Evolutionary conservation across 345 rosid genomes (phyloP).

Genomic region (Camelina laxa): DNA sequence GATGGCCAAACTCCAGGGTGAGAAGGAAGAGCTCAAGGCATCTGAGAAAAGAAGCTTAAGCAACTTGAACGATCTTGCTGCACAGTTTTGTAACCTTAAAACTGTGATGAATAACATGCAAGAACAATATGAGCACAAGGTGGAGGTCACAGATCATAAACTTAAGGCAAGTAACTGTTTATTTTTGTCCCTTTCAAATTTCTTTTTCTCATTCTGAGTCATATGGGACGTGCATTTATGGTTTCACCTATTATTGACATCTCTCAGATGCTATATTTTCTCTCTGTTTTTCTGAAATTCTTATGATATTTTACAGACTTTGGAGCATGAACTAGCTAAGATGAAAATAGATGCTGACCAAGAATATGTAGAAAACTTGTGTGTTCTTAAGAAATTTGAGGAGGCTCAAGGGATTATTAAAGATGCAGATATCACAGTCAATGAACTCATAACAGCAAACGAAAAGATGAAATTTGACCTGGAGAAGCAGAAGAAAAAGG

Average conservation of each 20-base stretch:
- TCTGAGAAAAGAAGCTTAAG: constrained; percentile 61
- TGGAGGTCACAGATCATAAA: constrained; percentile 54
- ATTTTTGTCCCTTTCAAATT: constrained; percentile 15
- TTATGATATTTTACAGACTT: constrained; percentile 52
- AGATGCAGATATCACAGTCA: constrained; percentile 88
- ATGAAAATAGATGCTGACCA: constrained; percentile 67
- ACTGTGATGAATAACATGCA: constrained; percentile 54
- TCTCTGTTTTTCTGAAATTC: constrained; percentile 26
- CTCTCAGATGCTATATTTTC: constrained; percentile 9
- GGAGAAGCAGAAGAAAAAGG: constrained; percentile 55
- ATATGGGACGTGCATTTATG: constrained; percentile 17
- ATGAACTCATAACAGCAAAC: constrained; percentile 76
- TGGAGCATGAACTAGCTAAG: constrained; percentile 77
- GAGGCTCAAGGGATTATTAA: constrained; percentile 85
- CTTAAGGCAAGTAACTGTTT: constrained; percentile 43
- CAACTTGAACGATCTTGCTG: constrained; percentile 52
- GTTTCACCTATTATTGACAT: constrained; percentile 12
- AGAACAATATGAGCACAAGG: constrained; percentile 55
- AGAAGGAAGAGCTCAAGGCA: constrained; percentile 64
- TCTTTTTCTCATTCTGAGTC: constrained; percentile 8
- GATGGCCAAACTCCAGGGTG: constrained; percentile 59
- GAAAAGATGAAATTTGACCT: constrained; percentile 75
- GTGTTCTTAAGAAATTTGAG: constrained; percentile 74
- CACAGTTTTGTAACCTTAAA: constrained; percentile 58
- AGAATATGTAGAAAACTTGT: constrained; percentile 68